Evolutionary conservation across 2,329 filamentous ascomycete genomes (phyloP), one percentile per base, ranked within the genome.

Genomic region (Chaetomiaceae sp.): DNA sequence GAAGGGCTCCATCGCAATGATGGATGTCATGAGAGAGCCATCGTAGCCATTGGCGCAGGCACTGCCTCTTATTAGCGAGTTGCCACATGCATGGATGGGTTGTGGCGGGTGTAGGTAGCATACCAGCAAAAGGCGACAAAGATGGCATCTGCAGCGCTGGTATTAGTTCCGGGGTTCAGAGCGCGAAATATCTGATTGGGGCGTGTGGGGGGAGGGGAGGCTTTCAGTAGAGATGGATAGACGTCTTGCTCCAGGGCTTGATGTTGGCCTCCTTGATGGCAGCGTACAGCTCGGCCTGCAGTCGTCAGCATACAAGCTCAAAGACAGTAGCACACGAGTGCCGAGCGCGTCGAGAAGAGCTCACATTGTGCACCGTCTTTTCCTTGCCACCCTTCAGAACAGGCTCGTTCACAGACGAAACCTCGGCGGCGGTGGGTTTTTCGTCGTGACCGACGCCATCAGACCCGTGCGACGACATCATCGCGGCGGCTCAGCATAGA

Each of bases 1-100:
- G 60, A 72, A 73, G 39, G 64, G 57, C 0, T 58, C n/a, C 69
- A 72, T 73, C 44, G 68, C 70, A 38, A 68, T 62, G 51, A 73
- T 66, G 41, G 56, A 60, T 6, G 64, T 73, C 61, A 73, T 69
- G 20, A 73, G 63, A 8, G 69, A 71, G 45, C 68, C 66, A 61
- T 73, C 70, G 52, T 72, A 73, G 49, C 70, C 70, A 56, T 72
- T 73, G 54, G 70, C 69, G 48, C 69, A 72, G 32, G 69, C 65
- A 49, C 47, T 43, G 14, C 27, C 8, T 11, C 8, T 29, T 29
- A 9, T 11, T 9, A 22, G 22, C 19, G 18, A 37, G n/a, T 14
- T 19, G 27, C 27, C 27, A 29, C 4, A 11, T 3, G n/a, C 5
- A 14, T n/a, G n/a, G n/a, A n/a, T n/a, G n/a, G n/a, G n/a, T n/a